These are phyloP conservation scores for Aaosphaeria arxii DNA, from an alignment of 2,329 filamentous ascomycete species.

Conservation along the genomic window DNA sequence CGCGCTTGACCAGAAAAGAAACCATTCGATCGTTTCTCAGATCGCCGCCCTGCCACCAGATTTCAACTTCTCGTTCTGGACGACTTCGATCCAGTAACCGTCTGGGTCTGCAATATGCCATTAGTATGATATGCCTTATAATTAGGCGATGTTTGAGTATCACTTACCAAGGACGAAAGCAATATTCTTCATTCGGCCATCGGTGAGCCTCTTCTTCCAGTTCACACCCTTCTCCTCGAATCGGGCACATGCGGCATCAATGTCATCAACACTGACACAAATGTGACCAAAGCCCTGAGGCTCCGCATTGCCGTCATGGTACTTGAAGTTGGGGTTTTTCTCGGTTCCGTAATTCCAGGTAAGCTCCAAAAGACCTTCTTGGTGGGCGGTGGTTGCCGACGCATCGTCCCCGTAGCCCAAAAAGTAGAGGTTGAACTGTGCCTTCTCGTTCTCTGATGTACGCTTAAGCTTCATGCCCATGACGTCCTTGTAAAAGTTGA, in stretches of 20 bases:
- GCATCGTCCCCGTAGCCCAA: conserved; percentile 64
- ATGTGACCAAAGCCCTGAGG: conserved; percentile 95
- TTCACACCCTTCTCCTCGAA: conserved; percentile 78
- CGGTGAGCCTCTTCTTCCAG: conserved; percentile 95
- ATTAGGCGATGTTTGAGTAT: not conserved
- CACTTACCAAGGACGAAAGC: conserved; percentile 73
- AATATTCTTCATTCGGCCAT: conserved; percentile 88
- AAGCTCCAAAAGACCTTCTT: conserved; percentile 82
- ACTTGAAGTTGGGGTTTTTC: conserved; percentile 77
- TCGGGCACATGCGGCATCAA: conserved; percentile 82
- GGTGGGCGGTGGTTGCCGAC: conserved; percentile 53
- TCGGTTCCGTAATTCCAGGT: conserved; percentile 85
- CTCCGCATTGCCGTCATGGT: conserved; percentile 88
- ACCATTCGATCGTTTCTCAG: too few species aligned
- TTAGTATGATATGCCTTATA: not conserved
- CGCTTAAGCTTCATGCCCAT: conserved; percentile 84
- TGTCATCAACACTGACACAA: conserved; percentile 80
- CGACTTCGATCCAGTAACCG: conserved; percentile 73
- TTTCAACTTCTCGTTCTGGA: conserved; percentile 74
- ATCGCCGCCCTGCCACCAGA: conserved; percentile 4
- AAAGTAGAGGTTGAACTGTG: conserved; percentile 89
- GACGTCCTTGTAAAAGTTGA: conserved; percentile 63
- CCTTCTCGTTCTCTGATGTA: conserved; percentile 65
- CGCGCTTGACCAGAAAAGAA: too few species aligned
- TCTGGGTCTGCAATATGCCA: conserved; percentile 57